Base-by-base conservation (phyloP, 2,329 filamentous ascomycete genomes). In the Fusarium setosum region DNA sequence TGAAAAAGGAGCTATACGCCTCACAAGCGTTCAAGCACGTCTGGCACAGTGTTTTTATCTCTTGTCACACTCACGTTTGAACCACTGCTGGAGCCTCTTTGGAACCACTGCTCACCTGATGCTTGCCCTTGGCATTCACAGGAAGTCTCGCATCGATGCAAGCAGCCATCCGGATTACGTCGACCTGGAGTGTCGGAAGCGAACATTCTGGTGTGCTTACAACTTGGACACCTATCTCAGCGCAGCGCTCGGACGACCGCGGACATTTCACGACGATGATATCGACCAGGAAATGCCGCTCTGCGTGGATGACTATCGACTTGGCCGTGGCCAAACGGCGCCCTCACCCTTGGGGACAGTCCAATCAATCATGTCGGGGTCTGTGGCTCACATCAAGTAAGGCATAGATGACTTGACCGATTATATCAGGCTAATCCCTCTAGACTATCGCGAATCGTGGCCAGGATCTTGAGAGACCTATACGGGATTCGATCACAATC, bases 201-300 rank as follows among this genome's bases (percentile, higher is more conserved):
- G 80, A 1, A 80, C 87, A 0, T 90, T 91, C 51, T 91, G 88
- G 89, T 86, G 85, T 29, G 85, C 86, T 0, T 91, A 90, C 68
- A 86, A 83, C 13, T 75, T 91, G 4, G 88, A 91, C 69, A 88
- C 86, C 49, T 90, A 91, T 61, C 79, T 91, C 12, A 88, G 87
- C 54, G 84, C 86, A 18, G 84, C 87, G 48, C 81, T 90, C 10
- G 88, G 88, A 2, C 79, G 88, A 17, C 88, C 89, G 1, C 76
- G 84, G 15, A 82, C 87, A 3, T 86, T 90, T 47, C 88, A 88
- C 58, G 86, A 90, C 45, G 87, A 90, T 41, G 87, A 90, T 54
- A 88, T 90, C 49, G 88, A 90, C 61, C 86, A 89, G 63, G 83
- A 87, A 15, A 75, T 88, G 13, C 88, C 88, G 0, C 76, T 79